Conservation (phyloP, 257 asterid genomes). For the Cynanchum wilfordii region DNA sequence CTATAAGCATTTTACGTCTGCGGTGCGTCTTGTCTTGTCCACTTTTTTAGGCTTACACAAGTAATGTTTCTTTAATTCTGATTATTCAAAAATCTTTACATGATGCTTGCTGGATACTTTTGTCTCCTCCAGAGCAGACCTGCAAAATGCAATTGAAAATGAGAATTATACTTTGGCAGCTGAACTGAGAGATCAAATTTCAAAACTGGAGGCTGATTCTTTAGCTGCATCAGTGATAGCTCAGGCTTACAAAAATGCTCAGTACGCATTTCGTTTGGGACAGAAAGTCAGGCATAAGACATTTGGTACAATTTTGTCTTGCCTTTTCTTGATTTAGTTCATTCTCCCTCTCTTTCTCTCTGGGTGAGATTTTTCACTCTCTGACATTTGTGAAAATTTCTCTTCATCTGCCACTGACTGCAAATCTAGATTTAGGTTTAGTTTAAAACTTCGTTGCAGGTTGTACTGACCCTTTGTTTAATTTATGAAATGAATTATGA, state of each 20-base stretch:
- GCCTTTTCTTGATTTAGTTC: neutral
- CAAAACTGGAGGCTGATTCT: conserved; percentile 89
- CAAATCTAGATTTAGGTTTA: neutral
- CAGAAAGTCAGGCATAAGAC: conserved; percentile 84
- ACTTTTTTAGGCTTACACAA: conserved; percentile 12
- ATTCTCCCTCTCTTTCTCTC: neutral
- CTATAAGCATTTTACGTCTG: conserved; percentile 76
- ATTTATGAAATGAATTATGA: neutral
- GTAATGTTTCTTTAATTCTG: conserved; percentile 3
- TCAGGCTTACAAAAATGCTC: conserved; percentile 72
- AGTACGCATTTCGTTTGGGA: conserved; percentile 81
- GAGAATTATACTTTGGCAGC: conserved; percentile 89
- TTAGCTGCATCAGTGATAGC: conserved; percentile 73
- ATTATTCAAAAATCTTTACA: neutral
- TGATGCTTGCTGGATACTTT: conserved; percentile 18
- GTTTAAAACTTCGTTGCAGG: neutral
- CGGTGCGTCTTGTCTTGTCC: conserved; percentile 42
- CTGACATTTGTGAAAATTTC: neutral
- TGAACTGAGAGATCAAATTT: conserved; percentile 72
- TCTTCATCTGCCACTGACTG: neutral
- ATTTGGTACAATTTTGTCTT: conserved; percentile 51
- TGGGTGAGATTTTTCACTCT: conserved; percentile 4
- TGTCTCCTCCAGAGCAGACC: conserved; percentile 69
- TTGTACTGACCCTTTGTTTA: neutral
- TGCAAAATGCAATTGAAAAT: conserved; percentile 71